Evolutionary conservation across 2,329 filamentous ascomycete species (phyloP), one percentile per base, ranked within the genome.

Genomic region (Exserohilum turcica): DNA sequence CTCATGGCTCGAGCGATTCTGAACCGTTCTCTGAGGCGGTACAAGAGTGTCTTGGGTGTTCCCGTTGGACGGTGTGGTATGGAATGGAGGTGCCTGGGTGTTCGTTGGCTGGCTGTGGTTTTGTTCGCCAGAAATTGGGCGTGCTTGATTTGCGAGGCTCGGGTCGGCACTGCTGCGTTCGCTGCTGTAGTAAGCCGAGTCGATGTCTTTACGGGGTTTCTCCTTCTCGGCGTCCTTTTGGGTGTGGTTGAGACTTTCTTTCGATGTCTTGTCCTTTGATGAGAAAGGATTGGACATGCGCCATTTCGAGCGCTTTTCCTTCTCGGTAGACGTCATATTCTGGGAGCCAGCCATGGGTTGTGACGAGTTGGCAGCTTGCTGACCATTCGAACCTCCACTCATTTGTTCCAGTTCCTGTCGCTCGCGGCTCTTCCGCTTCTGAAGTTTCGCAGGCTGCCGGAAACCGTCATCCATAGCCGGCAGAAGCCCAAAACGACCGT

Each of bases 241-340:
- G 28, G 35, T 24, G n/a, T 49, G 51, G 16, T 28, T 29, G 10
- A 44, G 28, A 24, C 45, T 54, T n/a, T 63, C 54, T 29, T 53
- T 52, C 3, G 39, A 49, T 9, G 68, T 60, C 52, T 72, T 72
- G 27, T 72, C 69, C 52, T 72, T 73, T 15, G 66, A 67, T 42
- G 73, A 69, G 49, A 73, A 74, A 2, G 68, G 68, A 21, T 72
- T 73, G 8, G 71, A 74, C 21, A 73, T 61, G 15, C 68, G 67
- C 64, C 68, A 74, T 59, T 70, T 72, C 7, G 71, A 74, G 31
- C 63, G 67, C 61, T 73, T 74, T 32, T 73, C 71, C 44, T 72
- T 72, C 7, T 70, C 68, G 1, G 53, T 43, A 15, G 63, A 42
- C 7, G 66, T 53, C 38, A 58, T 54, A 33, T 54, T 64, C 33